A percentile compares a stretch with the other conserved stretches of the same genome.
These are phyloP conservation scores for Cystoisospora suis DNA, from an alignment of 169 alveolate genomes.

Conservation along the genomic window DNA sequence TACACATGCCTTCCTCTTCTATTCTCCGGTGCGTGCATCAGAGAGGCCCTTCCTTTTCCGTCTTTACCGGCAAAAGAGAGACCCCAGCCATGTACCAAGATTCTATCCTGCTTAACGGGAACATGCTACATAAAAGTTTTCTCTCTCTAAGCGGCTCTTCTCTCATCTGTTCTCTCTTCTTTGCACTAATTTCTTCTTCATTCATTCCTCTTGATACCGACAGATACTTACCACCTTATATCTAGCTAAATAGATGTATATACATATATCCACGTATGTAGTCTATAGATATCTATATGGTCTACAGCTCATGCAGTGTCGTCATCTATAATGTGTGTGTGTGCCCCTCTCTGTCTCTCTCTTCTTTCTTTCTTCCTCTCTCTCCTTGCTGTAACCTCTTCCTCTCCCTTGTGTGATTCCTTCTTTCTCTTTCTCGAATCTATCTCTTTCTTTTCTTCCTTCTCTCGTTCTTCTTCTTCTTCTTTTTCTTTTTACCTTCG, in stretches of 20 bases:
- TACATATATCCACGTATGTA: not conserved
- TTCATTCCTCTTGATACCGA: not conserved
- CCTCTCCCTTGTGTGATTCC: not conserved
- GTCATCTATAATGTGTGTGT: too few species aligned
- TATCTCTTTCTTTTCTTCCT: not conserved
- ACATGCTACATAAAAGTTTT: too few species aligned
- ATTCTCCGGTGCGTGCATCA: too few species aligned
- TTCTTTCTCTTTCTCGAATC: not conserved
- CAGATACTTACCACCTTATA: not conserved
- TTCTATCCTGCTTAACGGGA: too few species aligned
- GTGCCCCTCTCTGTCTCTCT: not conserved
- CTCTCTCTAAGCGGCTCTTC: too few species aligned
- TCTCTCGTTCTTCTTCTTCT: not conserved
- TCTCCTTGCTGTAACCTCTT: not conserved
- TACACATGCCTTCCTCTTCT: too few species aligned
- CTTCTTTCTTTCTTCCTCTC: not conserved
- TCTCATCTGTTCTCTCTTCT: not conserved
- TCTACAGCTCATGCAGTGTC: not conserved
- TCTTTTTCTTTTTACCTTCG: conserved; percentile 64
- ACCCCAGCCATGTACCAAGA: too few species aligned
- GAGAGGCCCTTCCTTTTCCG: too few species aligned
- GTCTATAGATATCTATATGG: not conserved
- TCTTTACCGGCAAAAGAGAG: too few species aligned
- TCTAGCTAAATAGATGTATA: not conserved
- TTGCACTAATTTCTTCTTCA: not conserved